Percentiles rank a stretch among this genome's conserved stretches.
phyloP scores from a whole-genome alignment of 441 rosid species.

The Euphorbia schlechtendalii region DNA sequence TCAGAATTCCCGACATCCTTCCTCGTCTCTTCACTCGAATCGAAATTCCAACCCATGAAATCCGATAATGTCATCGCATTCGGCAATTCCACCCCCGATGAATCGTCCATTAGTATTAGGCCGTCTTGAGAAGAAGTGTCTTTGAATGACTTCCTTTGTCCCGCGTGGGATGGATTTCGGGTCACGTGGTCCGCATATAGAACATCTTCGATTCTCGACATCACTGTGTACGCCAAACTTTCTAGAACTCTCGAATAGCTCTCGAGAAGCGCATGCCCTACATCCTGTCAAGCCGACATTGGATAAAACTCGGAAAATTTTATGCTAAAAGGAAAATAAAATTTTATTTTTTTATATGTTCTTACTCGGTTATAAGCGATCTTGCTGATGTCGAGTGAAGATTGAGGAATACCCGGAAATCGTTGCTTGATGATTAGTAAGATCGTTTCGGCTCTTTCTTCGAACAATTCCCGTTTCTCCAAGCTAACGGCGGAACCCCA shows the following conservation, averaged over 20 bases:
- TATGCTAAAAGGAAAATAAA: no score
- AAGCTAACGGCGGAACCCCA: conserved; percentile 83
- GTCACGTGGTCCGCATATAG: conserved; percentile 56
- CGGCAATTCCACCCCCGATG: conserved; percentile 21
- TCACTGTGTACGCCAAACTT: conserved; percentile 78
- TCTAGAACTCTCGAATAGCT: conserved; percentile 93
- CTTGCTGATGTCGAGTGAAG: conserved; percentile 85
- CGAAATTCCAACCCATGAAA: conserved; percentile 75
- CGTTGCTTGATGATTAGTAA: conserved; percentile 71
- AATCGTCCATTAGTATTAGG: conserved; percentile 18
- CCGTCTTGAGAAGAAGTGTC: conserved; percentile 20
- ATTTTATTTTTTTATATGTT: not conserved
- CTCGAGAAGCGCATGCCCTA: conserved; percentile 86
- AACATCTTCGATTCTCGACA: conserved; percentile 85
- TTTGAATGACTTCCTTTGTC: conserved; percentile 20
- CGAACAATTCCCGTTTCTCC: conserved; percentile 86
- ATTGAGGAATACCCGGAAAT: conserved; percentile 85
- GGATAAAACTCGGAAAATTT: no score
- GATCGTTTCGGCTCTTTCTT: conserved; percentile 93
- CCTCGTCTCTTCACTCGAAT: conserved; percentile 35
- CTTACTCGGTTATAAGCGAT: conserved; percentile 78
- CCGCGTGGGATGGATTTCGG: conserved; percentile 49
- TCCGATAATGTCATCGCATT: conserved; percentile 60
- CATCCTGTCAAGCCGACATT: conserved; percentile 47
- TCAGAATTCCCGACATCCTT: conserved; percentile 29